phyloP scores from a whole-genome alignment of 1,284 basidiomycete species.

The Megacollybia platyphylla region DNA sequence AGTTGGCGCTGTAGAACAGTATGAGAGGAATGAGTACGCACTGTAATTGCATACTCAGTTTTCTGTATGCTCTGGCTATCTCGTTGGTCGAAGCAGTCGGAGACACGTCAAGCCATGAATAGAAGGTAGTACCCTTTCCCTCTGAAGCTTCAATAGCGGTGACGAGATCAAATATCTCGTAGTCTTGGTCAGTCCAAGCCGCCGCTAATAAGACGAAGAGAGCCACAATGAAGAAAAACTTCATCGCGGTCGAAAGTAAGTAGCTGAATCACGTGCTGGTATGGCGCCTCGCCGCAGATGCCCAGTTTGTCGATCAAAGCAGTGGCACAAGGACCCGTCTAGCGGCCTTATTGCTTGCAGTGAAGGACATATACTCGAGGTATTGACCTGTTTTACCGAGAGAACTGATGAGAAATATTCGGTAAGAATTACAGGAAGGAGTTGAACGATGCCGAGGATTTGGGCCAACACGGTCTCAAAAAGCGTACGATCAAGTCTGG shows the following conservation, averaged over 20 bases:
- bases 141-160: conserved; percentile 70
- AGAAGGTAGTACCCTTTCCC: conserved; percentile 86
- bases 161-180: conserved; percentile 96
- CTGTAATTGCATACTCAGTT: conserved; percentile 81
- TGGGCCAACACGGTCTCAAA: conserved; percentile 43
- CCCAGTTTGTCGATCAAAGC: conserved; percentile 56
- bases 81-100: conserved; percentile 58
- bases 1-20: not conserved
- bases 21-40: conserved; percentile 24
- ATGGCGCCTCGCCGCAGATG: conserved; percentile 40
- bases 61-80: conserved; percentile 81
- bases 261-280: not conserved
- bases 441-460: conserved; percentile 42
- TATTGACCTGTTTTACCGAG: not conserved
- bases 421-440: conserved; percentile 65
- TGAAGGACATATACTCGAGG: conserved; percentile 72
- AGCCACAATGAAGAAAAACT: conserved; percentile 15
- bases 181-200: conserved; percentile 53
- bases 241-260: conserved; percentile 12
- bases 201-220: conserved; percentile 17
- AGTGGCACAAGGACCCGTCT: conserved; percentile 68
- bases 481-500: conserved; percentile 49
- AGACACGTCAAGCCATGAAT: conserved; percentile 72
- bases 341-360: conserved; percentile 63
- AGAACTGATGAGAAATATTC: not conserved